Evolutionary conservation across 2,329 filamentous ascomycete species (phyloP).

Genomic region (Ascochyta fabae): DNA sequence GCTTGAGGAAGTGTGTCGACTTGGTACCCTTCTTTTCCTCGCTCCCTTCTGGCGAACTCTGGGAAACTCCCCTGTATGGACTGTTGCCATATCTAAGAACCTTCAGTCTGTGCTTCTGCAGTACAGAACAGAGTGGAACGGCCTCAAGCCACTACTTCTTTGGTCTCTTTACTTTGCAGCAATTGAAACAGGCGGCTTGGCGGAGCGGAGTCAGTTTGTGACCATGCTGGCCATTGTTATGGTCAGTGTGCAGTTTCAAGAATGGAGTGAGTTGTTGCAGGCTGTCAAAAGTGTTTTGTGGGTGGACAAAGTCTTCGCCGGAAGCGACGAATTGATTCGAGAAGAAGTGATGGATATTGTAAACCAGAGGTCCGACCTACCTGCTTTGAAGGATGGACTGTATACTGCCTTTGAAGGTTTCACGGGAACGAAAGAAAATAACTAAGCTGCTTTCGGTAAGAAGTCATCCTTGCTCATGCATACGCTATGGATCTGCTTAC

Average conservation of each 20-base stretch:
- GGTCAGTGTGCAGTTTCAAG: slow-evolving; percentile 26
- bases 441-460: not conserved
- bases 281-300: slow-evolving; percentile 39
- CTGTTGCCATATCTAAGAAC: slow-evolving; percentile 28
- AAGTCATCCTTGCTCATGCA: slow-evolving; percentile 2
- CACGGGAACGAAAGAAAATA: not conserved
- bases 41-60: slow-evolving; percentile 36
- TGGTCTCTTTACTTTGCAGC: slow-evolving; percentile 39
- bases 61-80: slow-evolving; percentile 36
- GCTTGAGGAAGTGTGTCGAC: slow-evolving; percentile 40
- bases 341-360: slow-evolving; percentile 36
- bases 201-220: slow-evolving; percentile 34
- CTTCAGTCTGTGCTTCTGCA: slow-evolving; percentile 29
- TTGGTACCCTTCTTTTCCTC: slow-evolving; percentile 39
- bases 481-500: slow-evolving; percentile 1
- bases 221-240: slow-evolving; percentile 37
- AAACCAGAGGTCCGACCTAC: slow-evolving; percentile 6
- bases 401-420: not conserved
- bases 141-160: slow-evolving; percentile 35
- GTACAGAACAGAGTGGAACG: slow-evolving; percentile 36
- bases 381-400: not conserved
- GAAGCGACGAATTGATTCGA: slow-evolving; percentile 31
- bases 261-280: slow-evolving; percentile 34
- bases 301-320: slow-evolving; percentile 36
- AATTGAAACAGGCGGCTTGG: slow-evolving; percentile 31